Evolutionary conservation across 1,284 basidiomycete genomes (phyloP), one percentile per base, ranked within the genome.

Genomic region (Porodaedalea pini): DNA sequence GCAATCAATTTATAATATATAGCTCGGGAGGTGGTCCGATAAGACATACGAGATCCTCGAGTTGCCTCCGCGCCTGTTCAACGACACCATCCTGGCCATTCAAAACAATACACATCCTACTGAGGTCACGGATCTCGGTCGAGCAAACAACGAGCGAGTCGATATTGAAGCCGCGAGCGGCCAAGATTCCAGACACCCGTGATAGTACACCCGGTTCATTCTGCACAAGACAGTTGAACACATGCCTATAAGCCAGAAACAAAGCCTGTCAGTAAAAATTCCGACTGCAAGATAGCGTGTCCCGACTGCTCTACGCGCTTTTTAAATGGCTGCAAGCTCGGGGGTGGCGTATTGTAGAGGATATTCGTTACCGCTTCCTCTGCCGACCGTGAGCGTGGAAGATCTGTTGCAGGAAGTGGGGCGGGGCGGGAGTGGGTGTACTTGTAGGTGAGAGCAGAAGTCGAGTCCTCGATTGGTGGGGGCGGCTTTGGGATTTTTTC

Each of bases 181-280:
- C 97, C 29, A 99, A 82, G 65, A 96, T 98, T 62, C 97, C 97
- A 4, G 96, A 96, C 1, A 99, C 95, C 64, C 97, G 89, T 21
- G 96, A 98, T 19, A 99, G 81, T 17, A 99, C 97, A 71, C 97
- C 97, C 2, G 97, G 97, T 75, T 99, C 97, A 71, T 99, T 98
- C 75, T 99, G 97, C 5, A 99, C 97, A 61, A 99, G 85, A 73
- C 95, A 98, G 77, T 99, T 99, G 63, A 99, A 82, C 59, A 96
- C 86, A 70, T 99, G 97, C 70, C 94, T 90, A 69, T 49, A 40
- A 25, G 44, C 34, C 21, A 41, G 11, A 43, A 41, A 37, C 31
- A 58, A 23, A 40, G 13, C 27, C 39, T 23, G 56, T 49, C n/a
- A 23, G 49, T 27, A 7, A 54, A 43, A 37, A n/a, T n/a, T n/a